phyloP scores from a whole-genome alignment of 306 rosid species.

The Quercus agrifolia region DNA sequence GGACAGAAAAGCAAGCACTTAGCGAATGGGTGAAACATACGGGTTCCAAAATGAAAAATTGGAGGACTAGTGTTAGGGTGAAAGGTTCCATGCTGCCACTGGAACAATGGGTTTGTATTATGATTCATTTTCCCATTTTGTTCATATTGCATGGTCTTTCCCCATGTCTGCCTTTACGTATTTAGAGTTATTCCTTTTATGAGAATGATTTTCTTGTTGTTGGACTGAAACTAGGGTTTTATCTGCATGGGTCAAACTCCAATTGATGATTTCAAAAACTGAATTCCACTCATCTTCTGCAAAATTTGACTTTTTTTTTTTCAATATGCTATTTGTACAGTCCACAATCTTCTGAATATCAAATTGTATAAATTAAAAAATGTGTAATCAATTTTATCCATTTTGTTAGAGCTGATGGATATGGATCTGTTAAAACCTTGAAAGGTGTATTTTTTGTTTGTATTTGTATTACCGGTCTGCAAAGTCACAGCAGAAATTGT shows the following conservation, averaged over 20 bases:
- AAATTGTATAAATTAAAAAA: not conserved
- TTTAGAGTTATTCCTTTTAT: not conserved
- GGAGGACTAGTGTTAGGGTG: slow-evolving; percentile 89
- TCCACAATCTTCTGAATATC: slow-evolving; percentile 6
- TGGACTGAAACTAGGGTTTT: not conserved
- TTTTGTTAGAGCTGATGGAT: not conserved
- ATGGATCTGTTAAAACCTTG: not conserved
- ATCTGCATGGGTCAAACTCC: not conserved
- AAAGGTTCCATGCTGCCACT: slow-evolving; percentile 88
- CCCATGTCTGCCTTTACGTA: not conserved
- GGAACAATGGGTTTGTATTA: slow-evolving; percentile 95
- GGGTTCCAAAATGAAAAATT: slow-evolving; percentile 88
- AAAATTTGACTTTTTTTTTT: not conserved
- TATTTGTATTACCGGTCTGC: not conserved
- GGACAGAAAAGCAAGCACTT: slow-evolving; percentile 92
- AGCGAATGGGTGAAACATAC: slow-evolving; percentile 97
- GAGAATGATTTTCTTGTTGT: not conserved
- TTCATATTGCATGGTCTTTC: not conserved
- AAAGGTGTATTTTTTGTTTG: not conserved
- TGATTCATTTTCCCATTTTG: not conserved
- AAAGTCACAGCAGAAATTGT: not conserved
- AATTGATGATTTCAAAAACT: not conserved
- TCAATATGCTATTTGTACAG: not conserved
- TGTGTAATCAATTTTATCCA: not conserved
- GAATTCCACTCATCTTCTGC: slow-evolving; percentile 1